phyloP scores from a whole-genome alignment of 495 filamentous ascomycete species.

The Penicillium lagena region DNA sequence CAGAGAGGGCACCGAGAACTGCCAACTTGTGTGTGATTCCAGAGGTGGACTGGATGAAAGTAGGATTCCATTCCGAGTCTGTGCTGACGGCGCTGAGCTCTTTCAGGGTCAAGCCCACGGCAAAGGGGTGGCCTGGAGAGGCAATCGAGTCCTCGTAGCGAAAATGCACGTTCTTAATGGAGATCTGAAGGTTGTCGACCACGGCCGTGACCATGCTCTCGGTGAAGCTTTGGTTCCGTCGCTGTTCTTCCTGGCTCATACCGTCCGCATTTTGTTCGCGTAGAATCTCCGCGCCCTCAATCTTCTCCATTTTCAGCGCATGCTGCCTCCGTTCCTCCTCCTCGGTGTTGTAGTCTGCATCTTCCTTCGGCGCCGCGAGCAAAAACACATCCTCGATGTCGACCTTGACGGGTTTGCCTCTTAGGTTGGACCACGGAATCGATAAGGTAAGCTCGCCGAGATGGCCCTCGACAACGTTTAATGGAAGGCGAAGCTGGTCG shows the following conservation, averaged over 20 bases:
- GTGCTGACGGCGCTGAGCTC: slow-evolving; percentile 97
- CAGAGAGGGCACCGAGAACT: slow-evolving; percentile 74
- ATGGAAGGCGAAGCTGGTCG: slow-evolving; percentile 88
- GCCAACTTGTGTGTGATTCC: slow-evolving; percentile 87
- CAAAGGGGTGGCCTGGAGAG: slow-evolving; percentile 90
- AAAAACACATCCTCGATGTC: slow-evolving; percentile 96
- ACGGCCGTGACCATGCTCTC: slow-evolving; percentile 91
- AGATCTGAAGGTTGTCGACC: slow-evolving; percentile 95
- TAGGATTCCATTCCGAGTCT: slow-evolving; percentile 86
- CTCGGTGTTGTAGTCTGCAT: slow-evolving; percentile 84
- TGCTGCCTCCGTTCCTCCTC: slow-evolving; percentile 82
- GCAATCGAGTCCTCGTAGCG: slow-evolving; percentile 97
- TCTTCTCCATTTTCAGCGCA: slow-evolving; percentile 90
- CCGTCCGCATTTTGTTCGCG: slow-evolving; percentile 89
- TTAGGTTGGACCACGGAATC: slow-evolving; percentile 94
- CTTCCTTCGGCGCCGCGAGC: slow-evolving; percentile 87
- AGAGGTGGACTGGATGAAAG: slow-evolving; percentile 82
- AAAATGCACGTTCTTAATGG: slow-evolving; percentile 94
- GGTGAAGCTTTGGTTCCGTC: slow-evolving; percentile 94
- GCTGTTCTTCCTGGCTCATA: slow-evolving; percentile 87
- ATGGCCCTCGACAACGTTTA: slow-evolving; percentile 95
- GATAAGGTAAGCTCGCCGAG: slow-evolving; percentile 82
- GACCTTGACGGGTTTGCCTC: slow-evolving; percentile 88
- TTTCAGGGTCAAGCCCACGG: slow-evolving; percentile 81
- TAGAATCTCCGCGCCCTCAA: slow-evolving; percentile 89